Base-by-base conservation (phyloP, 441 rosid genomes). In the Viola pubescens region DNA sequence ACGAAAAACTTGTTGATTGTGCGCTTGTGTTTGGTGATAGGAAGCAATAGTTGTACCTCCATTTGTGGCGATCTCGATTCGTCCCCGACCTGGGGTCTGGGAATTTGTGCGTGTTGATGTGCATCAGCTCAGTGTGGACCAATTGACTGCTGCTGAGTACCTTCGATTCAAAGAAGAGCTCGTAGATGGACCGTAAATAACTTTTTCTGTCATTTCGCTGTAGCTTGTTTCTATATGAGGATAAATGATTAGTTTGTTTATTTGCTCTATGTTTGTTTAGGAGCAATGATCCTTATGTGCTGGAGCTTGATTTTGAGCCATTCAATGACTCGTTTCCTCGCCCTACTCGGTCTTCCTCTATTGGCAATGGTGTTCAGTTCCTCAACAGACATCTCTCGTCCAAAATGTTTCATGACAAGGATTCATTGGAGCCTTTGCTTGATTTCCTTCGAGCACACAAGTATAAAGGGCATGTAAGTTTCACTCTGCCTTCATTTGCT, bases 31-130 rank as follows among this genome's bases (percentile, higher is more conserved):
- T 43, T 58, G 41, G 48, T 57, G 42, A 66, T 60, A 89, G 97
- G 98, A 92, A 85, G 97, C 94, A 7, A 87, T 87, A 58, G 83
- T 89, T 57, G 66, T 89, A 60, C 98, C 98, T 62, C 97, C 98
- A 0, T 87, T 81, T 64, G 95, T 89, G 64, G 96, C 94, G 4
- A 60, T 92, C 56, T 92, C 98, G 2, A 74, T 92, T 73, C 90
- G 95, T 54, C 98, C 98, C 52, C 82, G 95, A 62, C 95, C 89
- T 41, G 98, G 97, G 63, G 96, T 94, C 57, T 94, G 98, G 98
- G 98, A 94, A 73, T 94, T 74, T 62, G 86, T 89, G 47, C 96
- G 98, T 51, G 97, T 94, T 45, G 87, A 89, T 73, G 87, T 89
- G 52, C 50, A 69, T 48, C 84, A 94, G 68, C 88, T 94, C 58